These are phyloP conservation scores for Vitis riparia DNA, from an alignment of 164 flowering plant species.

Conservation along the genomic window DNA sequence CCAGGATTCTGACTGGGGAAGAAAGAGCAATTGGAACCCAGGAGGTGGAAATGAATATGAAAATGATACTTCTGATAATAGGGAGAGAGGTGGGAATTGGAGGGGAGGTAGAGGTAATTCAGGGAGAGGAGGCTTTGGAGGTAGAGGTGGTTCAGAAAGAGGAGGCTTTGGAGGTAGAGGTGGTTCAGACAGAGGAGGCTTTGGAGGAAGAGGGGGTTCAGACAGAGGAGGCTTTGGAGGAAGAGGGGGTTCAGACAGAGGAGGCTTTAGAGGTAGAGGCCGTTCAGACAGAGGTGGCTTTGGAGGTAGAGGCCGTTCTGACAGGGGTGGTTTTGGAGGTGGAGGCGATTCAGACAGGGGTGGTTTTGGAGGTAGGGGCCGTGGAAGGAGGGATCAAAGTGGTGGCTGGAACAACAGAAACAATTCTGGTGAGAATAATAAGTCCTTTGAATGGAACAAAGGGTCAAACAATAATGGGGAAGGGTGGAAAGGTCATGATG, in stretches of 20 bases:
- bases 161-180: slow-evolving; percentile 22
- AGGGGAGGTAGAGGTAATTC: slow-evolving; percentile 22
- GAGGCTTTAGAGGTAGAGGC: slow-evolving; percentile 16
- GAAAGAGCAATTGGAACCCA: slow-evolving; percentile 21
- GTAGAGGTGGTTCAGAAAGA: slow-evolving; percentile 15
- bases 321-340: slow-evolving; percentile 34
- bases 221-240: no score
- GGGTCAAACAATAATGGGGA: slow-evolving; percentile 10
- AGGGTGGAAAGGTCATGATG: slow-evolving; percentile 19
- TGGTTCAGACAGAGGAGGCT: slow-evolving; percentile 27
- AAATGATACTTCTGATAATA: slow-evolving; percentile 2
- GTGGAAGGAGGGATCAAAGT: slow-evolving; percentile 32
- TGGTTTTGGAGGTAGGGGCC: slow-evolving; percentile 33
- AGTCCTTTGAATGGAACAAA: slow-evolving; percentile 21
- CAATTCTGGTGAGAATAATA: slow-evolving; percentile 19
- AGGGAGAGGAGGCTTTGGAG: slow-evolving; percentile 18
- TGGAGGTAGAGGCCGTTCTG: slow-evolving; percentile 33
- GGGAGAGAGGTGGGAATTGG: slow-evolving; percentile 19
- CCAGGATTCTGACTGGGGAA: slow-evolving; percentile 17
- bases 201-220: slow-evolving; percentile 27
- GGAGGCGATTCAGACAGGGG: slow-evolving; percentile 30
- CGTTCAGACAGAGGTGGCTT: slow-evolving; percentile 19
- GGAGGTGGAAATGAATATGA: slow-evolving; percentile 15
- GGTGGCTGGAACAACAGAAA: slow-evolving; percentile 26
- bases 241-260: slow-evolving; percentile 3